Evolutionary conservation across 2,329 filamentous ascomycete genomes (phyloP).

Genomic region (Akanthomyces uredinophilus): DNA sequence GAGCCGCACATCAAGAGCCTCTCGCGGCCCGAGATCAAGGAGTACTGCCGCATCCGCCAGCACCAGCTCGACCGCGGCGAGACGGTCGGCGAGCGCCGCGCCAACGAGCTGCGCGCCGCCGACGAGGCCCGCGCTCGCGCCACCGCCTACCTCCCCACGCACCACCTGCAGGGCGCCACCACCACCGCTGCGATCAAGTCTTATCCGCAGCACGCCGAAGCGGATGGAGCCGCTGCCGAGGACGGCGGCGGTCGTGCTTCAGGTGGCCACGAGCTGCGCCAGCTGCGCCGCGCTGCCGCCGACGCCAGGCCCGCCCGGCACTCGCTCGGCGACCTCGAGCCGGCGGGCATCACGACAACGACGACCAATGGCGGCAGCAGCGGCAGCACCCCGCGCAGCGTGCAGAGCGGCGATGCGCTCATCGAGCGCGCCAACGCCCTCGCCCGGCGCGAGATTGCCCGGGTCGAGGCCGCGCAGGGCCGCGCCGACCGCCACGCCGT

Average conservation of each 20-base stretch:
- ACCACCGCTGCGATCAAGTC: no score
- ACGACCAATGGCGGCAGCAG: conserved; percentile 3
- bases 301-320: conserved; percentile 25
- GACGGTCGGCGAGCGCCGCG: conserved; percentile 37
- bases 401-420: conserved; percentile 24
- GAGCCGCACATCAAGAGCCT: conserved; percentile 50
- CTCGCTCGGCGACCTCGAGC: conserved; percentile 18
- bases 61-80: conserved; percentile 53
- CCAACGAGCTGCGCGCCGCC: conserved; percentile 50
- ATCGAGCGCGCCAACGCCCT: conserved; percentile 45
- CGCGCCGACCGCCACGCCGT: conserved; percentile 45
- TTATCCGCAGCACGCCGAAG: neutral
- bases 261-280: conserved; percentile 37
- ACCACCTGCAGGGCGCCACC: neutral
- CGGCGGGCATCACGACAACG: neutral
- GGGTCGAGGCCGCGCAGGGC: conserved; percentile 46
- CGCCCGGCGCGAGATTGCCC: conserved; percentile 47
- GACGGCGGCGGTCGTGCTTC: conserved; percentile 4
- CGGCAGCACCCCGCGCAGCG: conserved; percentile 16
- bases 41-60: conserved; percentile 59
- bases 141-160: conserved; percentile 20
- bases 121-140: conserved; percentile 44
- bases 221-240: neutral
- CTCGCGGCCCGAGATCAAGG: conserved; percentile 53
- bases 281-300: conserved; percentile 37